phyloP scores from a whole-genome alignment of 306 rosid genomes.

The Ochetophila trinervis region DNA sequence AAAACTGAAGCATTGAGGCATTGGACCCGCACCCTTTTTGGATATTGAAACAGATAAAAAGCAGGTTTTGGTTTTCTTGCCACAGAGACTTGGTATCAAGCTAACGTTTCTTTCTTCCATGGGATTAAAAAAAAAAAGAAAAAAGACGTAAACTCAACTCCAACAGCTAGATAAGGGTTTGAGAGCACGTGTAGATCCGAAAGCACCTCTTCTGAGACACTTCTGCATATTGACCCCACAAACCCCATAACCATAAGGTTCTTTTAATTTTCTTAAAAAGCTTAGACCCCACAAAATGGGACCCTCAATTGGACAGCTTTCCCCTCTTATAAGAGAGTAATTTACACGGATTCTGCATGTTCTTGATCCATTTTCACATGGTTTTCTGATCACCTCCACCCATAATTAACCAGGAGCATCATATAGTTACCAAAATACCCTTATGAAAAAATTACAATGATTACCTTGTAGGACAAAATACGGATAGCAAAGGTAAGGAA shows the following conservation, averaged over 20 bases:
- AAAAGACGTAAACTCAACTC: slow-evolving; percentile 17
- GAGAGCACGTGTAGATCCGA: slow-evolving; percentile 38
- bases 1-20: no score
- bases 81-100: slow-evolving; percentile 18
- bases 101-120: background rate
- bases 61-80: slow-evolving; percentile 27
- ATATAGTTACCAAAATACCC: slow-evolving; percentile 38
- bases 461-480: slow-evolving; percentile 24
- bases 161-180: slow-evolving; percentile 6
- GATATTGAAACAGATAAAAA: slow-evolving; percentile 22
- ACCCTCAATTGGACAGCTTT: slow-evolving; percentile 23
- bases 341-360: slow-evolving; percentile 56
- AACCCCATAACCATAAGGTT: slow-evolving; percentile 23
- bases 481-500: slow-evolving; percentile 32
- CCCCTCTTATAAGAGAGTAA: slow-evolving; percentile 38
- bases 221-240: slow-evolving; percentile 28
- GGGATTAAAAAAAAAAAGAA: background rate
- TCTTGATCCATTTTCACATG: slow-evolving; percentile 56
- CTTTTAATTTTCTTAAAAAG: slow-evolving; percentile 23
- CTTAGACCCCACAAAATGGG: slow-evolving; percentile 27
- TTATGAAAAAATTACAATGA: slow-evolving; percentile 5
- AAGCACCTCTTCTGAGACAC: slow-evolving; percentile 22
- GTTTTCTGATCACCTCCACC: slow-evolving; percentile 46
- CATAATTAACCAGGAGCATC: slow-evolving; percentile 14
- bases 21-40: slow-evolving; percentile 1